Evolutionary conservation across 2,329 filamentous ascomycete genomes (phyloP).

Genomic region (Cercospora sp.): DNA sequence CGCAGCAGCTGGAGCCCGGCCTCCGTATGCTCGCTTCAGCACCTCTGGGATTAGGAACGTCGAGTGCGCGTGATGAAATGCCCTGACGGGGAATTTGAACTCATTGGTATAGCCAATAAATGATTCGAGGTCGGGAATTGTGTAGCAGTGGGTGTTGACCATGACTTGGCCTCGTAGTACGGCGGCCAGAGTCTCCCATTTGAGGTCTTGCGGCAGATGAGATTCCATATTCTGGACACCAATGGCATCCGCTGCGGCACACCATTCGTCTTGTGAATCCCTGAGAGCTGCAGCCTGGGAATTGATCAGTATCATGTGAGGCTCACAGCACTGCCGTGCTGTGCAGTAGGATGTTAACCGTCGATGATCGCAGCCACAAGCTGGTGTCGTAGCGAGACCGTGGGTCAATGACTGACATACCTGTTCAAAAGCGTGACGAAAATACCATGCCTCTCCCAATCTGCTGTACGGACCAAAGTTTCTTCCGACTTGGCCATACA

Average conservation of each 20-base stretch:
- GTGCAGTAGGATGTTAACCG: not conserved
- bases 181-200: constrained; percentile 64
- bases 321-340: not conserved
- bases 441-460: constrained; percentile 64
- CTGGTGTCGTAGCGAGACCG: constrained; percentile 44
- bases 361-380: constrained; percentile 39
- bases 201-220: constrained; percentile 63
- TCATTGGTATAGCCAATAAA: constrained; percentile 71
- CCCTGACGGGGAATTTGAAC: constrained; percentile 65
- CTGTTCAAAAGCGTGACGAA: constrained; percentile 10
- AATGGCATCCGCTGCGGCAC: constrained; percentile 53
- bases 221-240: constrained; percentile 55
- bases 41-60: constrained; percentile 67
- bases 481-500: constrained; percentile 58
- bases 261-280: constrained; percentile 68
- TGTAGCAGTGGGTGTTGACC: constrained; percentile 72
- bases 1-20: constrained; percentile 50
- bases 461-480: constrained; percentile 59
- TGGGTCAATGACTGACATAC: not conserved
- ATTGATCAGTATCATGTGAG: constrained; percentile 49
- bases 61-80: constrained; percentile 70
- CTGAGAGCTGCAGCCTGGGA: constrained; percentile 55
- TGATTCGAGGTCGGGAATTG: constrained; percentile 64
- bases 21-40: constrained; percentile 43
- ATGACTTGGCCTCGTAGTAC: constrained; percentile 67